Conservation (phyloP, 1,284 basidiomycete species). For the Anthracocystis setariae region DNA sequence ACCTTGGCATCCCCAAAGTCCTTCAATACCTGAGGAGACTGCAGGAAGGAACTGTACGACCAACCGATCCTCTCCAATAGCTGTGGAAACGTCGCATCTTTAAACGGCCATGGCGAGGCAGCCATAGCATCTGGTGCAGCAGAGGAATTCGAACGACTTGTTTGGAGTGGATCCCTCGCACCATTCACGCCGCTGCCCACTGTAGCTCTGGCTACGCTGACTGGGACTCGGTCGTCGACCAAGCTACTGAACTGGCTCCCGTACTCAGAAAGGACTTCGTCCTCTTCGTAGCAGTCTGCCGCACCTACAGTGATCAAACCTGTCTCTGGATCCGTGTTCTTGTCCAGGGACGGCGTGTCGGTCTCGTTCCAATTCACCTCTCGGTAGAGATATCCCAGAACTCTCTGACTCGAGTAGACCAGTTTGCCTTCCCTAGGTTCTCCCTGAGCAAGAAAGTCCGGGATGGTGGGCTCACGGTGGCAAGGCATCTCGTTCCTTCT, state of each 20-base stretch:
- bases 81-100: constrained; percentile 25
- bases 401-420: constrained; percentile 25
- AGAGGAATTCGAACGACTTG: neutral
- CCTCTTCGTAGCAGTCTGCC: constrained; percentile 3
- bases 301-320: constrained; percentile 14
- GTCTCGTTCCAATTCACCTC: constrained; percentile 31
- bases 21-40: neutral
- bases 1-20: constrained; percentile 1
- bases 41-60: constrained; percentile 6
- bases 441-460: constrained; percentile 35
- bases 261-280: constrained; percentile 5
- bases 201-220: constrained; percentile 10
- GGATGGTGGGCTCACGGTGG: constrained; percentile 21
- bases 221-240: neutral
- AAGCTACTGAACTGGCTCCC: constrained; percentile 12
- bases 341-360: constrained; percentile 30
- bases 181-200: constrained; percentile 1
- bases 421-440: constrained; percentile 22
- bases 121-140: neutral
- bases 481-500: constrained; percentile 9
- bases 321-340: constrained; percentile 22
- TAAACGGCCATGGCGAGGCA: constrained; percentile 11
- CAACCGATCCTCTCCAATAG: constrained; percentile 15
- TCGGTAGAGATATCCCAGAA: constrained; percentile 28
- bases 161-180: neutral